Percentiles rank a stretch among this genome's conserved stretches.
Evolutionary conservation across 2,329 filamentous ascomycete species (phyloP).

Genomic region (Fusarium fracticaudum): DNA sequence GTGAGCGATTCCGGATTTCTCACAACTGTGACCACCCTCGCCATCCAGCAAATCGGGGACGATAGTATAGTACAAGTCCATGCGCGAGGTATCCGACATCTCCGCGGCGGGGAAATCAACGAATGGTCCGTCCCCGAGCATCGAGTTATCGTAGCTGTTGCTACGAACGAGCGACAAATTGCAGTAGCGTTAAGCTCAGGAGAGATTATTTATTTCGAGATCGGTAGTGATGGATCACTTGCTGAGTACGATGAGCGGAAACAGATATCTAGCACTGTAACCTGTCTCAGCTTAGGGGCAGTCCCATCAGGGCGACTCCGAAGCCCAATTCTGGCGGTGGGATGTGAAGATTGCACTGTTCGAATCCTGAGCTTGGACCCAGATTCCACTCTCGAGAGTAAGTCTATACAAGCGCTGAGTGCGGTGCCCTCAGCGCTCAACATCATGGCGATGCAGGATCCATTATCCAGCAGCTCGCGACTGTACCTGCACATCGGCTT

Average conservation of each 20-base stretch:
- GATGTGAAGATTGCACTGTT: conserved; percentile 95
- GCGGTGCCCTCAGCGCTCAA: conserved; percentile 87
- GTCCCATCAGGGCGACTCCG: conserved; percentile 89
- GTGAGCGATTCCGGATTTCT: conserved; percentile 94
- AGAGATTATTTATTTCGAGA: conserved; percentile 97
- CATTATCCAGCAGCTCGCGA: conserved; percentile 86
- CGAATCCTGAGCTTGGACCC: conserved; percentile 90
- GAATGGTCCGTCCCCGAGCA: conserved; percentile 95
- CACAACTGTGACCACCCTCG: conserved; percentile 86
- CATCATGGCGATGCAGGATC: conserved; percentile 96
- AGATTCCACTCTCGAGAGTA: conserved; percentile 89
- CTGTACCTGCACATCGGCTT: conserved; percentile 96
- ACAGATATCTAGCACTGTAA: conserved; percentile 93
- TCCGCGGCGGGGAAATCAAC: conserved; percentile 80
- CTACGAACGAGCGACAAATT: conserved; percentile 92
- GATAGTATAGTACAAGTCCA: conserved; percentile 96
- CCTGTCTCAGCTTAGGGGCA: conserved; percentile 88
- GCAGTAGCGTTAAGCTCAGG: conserved; percentile 93
- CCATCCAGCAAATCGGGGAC: conserved; percentile 92
- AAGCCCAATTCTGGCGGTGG: conserved; percentile 93
- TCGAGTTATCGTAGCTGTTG: conserved; percentile 91
- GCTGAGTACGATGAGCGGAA: conserved; percentile 95
- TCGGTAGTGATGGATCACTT: conserved; percentile 88
- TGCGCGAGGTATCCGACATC: conserved; percentile 91
- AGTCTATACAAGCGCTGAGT: conserved; percentile 92